phyloP scores from a whole-genome alignment of 2,329 filamentous ascomycete species.

The Sporothrix humicola region DNA sequence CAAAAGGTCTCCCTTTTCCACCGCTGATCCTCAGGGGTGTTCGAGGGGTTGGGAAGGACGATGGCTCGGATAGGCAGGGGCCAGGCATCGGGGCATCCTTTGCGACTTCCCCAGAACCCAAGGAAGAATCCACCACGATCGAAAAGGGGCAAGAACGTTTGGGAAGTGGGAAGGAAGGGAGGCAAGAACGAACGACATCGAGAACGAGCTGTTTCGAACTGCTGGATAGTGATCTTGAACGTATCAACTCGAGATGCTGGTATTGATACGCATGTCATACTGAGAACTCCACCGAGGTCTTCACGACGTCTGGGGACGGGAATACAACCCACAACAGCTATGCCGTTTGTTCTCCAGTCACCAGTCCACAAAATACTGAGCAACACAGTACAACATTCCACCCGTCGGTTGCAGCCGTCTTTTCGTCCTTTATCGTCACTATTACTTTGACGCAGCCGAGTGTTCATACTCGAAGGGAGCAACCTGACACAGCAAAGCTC shows the following conservation, averaged over 20 bases:
- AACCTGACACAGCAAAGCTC: not conserved
- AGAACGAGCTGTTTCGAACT: too few relatives aligned
- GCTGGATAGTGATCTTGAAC: not conserved
- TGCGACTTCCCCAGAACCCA: not conserved
- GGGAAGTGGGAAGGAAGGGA: not conserved
- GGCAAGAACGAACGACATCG: not conserved
- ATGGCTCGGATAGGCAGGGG: not conserved
- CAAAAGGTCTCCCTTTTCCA: not conserved
- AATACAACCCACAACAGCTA: not conserved
- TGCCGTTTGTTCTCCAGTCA: constrained; percentile 8
- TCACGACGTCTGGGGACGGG: not conserved
- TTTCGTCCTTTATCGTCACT: not conserved
- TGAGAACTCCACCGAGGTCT: not conserved
- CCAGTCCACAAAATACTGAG: not conserved
- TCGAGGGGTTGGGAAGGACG: not conserved
- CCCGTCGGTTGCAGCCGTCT: not conserved
- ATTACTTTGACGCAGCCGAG: constrained; percentile 16
- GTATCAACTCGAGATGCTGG: not conserved
- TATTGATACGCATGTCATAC: not conserved
- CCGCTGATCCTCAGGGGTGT: constrained; percentile 1
- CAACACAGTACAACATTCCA: not conserved
- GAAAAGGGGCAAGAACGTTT: not conserved
- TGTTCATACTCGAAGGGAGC: not conserved
- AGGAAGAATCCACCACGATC: not conserved
- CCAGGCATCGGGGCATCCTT: not conserved